A percentile compares a stretch with the other conserved stretches of the same genome.
Conservation (phyloP, 2,329 filamentous ascomycete species). For the Sporothrix pseudoabietina region DNA sequence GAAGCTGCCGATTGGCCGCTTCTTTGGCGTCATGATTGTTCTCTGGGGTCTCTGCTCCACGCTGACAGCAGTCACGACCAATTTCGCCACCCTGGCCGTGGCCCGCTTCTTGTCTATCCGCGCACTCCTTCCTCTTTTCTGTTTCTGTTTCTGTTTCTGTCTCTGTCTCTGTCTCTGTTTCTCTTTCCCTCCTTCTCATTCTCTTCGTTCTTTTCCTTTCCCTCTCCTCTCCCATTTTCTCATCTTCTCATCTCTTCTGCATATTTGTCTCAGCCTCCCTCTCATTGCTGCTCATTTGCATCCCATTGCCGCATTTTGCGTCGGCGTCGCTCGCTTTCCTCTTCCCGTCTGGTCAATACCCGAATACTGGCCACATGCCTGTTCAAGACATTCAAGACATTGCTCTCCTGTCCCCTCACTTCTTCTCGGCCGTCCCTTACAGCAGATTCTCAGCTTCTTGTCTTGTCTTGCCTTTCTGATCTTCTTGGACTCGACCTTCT, state of each 20-base stretch:
- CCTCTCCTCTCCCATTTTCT: background rate
- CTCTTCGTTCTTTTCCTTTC: background rate
- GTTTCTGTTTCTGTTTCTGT: background rate
- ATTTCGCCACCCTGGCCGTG: conserved; percentile 27
- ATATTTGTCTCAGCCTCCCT: background rate
- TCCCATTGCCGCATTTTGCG: conserved; percentile 1
- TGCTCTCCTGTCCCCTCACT: conserved; percentile 1
- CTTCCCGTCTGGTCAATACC: background rate
- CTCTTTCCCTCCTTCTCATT: background rate
- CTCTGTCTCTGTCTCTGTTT: background rate
- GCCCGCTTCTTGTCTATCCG: background rate
- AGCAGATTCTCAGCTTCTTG: background rate
- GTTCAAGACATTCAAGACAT: conserved; percentile 11
- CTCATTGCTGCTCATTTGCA: background rate
- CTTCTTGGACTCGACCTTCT: background rate
- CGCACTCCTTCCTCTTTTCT: background rate
- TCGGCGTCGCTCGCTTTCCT: background rate
- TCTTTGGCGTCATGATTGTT: conserved; percentile 50
- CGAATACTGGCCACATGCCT: conserved; percentile 17
- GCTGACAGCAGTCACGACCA: conserved; percentile 8
- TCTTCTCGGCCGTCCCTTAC: conserved; percentile 10
- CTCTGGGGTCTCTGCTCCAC: conserved; percentile 21
- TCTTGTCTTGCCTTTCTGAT: background rate
- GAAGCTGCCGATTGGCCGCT: conserved; percentile 46
- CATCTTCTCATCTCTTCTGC: background rate